phyloP scores from a whole-genome alignment of 495 filamentous ascomycete species.

The Lophiostoma macrostomum region DNA sequence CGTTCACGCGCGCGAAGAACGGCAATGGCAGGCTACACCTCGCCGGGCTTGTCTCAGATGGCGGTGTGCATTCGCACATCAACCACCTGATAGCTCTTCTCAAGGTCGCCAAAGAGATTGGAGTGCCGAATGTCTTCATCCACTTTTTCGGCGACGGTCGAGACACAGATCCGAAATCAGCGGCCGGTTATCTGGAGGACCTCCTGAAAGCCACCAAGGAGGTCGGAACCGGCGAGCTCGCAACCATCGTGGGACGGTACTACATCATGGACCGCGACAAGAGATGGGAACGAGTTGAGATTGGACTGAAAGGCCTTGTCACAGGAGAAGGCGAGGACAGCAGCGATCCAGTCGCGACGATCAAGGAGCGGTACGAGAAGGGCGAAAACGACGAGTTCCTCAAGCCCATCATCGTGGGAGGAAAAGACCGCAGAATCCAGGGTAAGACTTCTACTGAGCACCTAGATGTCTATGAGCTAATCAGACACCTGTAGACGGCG shows the following conservation, averaged over 20 bases:
- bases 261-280: conserved; percentile 99
- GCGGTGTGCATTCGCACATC: conserved; percentile 95
- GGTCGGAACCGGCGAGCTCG: conserved; percentile 79
- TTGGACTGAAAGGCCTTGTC: conserved; percentile 83
- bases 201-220: conserved; percentile 75
- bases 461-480: conserved; percentile 18
- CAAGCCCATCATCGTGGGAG: conserved; percentile 92
- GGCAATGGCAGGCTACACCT: conserved; percentile 91
- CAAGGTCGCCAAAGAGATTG: conserved; percentile 80
- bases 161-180: conserved; percentile 94
- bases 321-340: conserved; percentile 81
- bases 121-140: conserved; percentile 87
- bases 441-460: conserved; percentile 48
- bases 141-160: conserved; percentile 99
- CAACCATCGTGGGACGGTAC: conserved; percentile 94
- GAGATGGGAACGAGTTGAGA: conserved; percentile 91
- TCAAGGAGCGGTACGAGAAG: conserved; percentile 82
- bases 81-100: conserved; percentile 85
- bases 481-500: conserved; percentile 65
- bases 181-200: conserved; percentile 78
- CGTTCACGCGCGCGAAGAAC: conserved; percentile 76
- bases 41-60: conserved; percentile 84
- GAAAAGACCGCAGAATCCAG: conserved; percentile 77
- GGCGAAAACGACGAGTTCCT: conserved; percentile 95
- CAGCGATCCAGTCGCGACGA: conserved; percentile 78